These are phyloP conservation scores for Chiua virens DNA, from an alignment of 768 basidiomycete species.

Conservation along the genomic window DNA sequence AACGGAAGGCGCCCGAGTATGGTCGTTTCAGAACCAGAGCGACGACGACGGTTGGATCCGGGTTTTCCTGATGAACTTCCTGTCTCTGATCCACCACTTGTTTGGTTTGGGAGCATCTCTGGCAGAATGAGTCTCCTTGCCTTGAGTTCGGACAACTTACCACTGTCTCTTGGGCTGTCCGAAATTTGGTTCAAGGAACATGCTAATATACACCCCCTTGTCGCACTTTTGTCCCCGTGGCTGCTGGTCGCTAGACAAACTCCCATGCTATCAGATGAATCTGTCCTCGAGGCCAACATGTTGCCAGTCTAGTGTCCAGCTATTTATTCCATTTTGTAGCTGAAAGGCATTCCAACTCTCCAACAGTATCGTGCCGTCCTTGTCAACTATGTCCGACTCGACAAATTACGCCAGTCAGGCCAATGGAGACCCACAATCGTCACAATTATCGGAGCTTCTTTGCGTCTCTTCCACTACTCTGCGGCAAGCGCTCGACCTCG, in stretches of 20 bases:
- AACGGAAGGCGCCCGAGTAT: conserved; percentile 3
- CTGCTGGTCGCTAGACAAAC: conserved; percentile 1
- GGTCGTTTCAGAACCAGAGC: conserved; percentile 48
- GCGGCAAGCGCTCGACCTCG: conserved; percentile 69
- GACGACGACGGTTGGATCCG: conserved; percentile 75
- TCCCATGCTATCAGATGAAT: conserved; percentile 14
- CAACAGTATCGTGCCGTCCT: conserved; percentile 2
- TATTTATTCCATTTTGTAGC: conserved; percentile 13
- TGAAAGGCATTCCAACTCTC: too few species aligned
- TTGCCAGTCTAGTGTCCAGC: conserved; percentile 9
- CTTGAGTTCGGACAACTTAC: conserved; percentile 77
- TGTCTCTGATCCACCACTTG: conserved; percentile 66
- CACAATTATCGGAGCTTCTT: conserved; percentile 53
- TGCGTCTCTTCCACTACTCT: conserved; percentile 68
- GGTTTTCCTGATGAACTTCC: conserved; percentile 41
- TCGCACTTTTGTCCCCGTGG: too few species aligned
- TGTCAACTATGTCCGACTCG: conserved; percentile 24
- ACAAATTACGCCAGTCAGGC: conserved; percentile 11
- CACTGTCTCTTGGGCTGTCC: conserved; percentile 50
- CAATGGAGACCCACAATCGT: conserved; percentile 15
- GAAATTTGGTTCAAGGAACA: conserved; percentile 85
- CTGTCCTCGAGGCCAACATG: conserved; percentile 26
- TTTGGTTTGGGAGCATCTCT: conserved; percentile 51
- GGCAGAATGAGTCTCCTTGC: conserved; percentile 62
- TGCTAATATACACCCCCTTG: conserved; percentile 5